Base-by-base conservation (phyloP, 345 rosid species). In the Stellera chamaejasme region DNA sequence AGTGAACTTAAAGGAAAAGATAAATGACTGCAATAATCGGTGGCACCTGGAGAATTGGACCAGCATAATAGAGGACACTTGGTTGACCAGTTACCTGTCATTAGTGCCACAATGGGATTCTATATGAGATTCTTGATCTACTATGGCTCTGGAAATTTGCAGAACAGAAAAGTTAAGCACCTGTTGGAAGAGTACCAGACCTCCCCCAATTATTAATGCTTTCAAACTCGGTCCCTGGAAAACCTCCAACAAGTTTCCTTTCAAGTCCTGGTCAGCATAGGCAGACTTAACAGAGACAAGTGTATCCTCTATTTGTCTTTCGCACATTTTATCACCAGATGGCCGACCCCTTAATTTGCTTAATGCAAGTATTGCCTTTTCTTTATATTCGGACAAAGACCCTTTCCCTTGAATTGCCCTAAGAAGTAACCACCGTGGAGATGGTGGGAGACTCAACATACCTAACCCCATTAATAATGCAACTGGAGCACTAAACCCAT, bases 1-100 rank as follows among this genome's bases (percentile, higher is more conserved):
- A 64, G 50, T 23, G 56, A 52, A 19, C 23, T 19, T 19, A 19
- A 63, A 61, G 12, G 65, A 27, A 14, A 44, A 28, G 23, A 13
- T 36, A 28, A 5, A 36, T 2, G 23, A 46, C 16, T 13, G 19
- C 23, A 32, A 43, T 27, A 27, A n/a, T 44, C 10, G 45, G 39
- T 36, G 32, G 15, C 67, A 93, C 99, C 96, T 93, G 97, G 72
- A 93, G 86, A 67, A 93, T 93, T 27, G 99, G 68, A 62, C 96
- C 95, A 13, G 99, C 99, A 61, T 93, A 89, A 57, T 89, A 93
- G 50, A 93, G 77, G 56, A 89, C 97, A 73, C 99, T 93, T 11
- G 99, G 99, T 70, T 93, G 98, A 53, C 98, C 98, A 56, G 98
- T 92, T 70, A 92, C 85, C 98, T 91, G 84, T 66, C 64, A 77